Evolutionary conservation across 2,329 filamentous ascomycete genomes (phyloP).

Genomic region (Diaporthe sp.): DNA sequence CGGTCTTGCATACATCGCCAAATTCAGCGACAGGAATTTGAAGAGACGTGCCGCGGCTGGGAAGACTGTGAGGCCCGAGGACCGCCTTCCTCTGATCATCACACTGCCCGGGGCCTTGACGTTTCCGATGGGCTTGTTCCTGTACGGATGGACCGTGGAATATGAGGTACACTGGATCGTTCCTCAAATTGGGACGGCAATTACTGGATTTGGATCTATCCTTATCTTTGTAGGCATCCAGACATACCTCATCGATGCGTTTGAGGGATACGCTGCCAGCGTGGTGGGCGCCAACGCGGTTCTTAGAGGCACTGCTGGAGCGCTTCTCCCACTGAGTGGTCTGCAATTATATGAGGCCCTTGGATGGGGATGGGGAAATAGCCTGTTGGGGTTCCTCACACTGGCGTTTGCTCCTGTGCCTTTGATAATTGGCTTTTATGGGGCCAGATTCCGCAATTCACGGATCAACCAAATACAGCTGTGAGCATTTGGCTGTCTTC

Average conservation of each 20-base stretch:
- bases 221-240: constrained; percentile 41
- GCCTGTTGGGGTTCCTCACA: constrained; percentile 43
- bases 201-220: constrained; percentile 59
- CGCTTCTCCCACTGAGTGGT: constrained; percentile 38
- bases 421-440: constrained; percentile 18
- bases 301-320: constrained; percentile 40
- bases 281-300: constrained; percentile 44
- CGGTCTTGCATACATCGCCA: constrained; percentile 49
- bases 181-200: constrained; percentile 65
- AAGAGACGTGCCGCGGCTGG: constrained; percentile 31
- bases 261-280: constrained; percentile 41
- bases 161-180: constrained; percentile 57
- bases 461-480: not conserved
- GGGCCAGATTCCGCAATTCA: constrained; percentile 2
- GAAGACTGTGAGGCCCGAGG: constrained; percentile 54
- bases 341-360: constrained; percentile 42
- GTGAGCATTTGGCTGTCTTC: not conserved
- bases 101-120: constrained; percentile 53
- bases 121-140: constrained; percentile 55
- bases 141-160: constrained; percentile 57
- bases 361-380: constrained; percentile 47
- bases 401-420: constrained; percentile 43
- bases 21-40: constrained; percentile 41
- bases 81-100: constrained; percentile 66
- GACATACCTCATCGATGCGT: constrained; percentile 42